Percentiles rank a stretch among this genome's conserved stretches.
Conservation (phyloP, 257 asterid genomes). For the Rhazya stricta region DNA sequence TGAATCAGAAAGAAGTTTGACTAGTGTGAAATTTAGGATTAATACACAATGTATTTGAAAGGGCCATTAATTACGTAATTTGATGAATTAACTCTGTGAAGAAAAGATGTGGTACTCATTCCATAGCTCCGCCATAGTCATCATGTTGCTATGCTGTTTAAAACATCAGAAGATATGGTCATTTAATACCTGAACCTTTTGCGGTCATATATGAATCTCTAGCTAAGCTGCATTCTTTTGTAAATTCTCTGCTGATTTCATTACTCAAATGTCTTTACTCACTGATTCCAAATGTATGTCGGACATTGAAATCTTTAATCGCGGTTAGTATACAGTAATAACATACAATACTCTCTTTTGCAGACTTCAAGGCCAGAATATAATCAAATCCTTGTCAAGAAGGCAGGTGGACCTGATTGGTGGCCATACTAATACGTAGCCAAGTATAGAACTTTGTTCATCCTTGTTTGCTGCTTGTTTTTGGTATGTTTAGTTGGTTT, state of each 20-base stretch:
- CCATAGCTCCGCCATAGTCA: neutral
- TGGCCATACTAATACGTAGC: slow-evolving; percentile 45
- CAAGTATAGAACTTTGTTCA: neutral
- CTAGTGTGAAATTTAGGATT: neutral
- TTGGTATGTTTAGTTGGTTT: slow-evolving; percentile 5
- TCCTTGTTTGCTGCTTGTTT: neutral
- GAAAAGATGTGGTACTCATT: neutral
- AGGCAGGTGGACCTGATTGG: slow-evolving; percentile 83
- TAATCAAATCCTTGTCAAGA: slow-evolving; percentile 82
- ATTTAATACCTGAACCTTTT: neutral
- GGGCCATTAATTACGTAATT: neutral
- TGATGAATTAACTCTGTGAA: neutral
- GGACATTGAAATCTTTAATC: neutral
- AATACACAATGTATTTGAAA: neutral
- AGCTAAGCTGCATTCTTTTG: neutral
- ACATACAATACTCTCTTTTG: slow-evolving; percentile 4
- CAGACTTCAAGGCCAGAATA: slow-evolving; percentile 97
- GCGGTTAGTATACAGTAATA: too few relatives aligned
- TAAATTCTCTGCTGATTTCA: neutral
- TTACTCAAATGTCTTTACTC: neutral
- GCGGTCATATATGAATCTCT: neutral
- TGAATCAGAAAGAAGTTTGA: neutral
- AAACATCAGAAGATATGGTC: neutral
- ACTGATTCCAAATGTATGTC: neutral
- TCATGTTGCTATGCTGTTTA: neutral